Evolutionary conservation across 2,329 filamentous ascomycete species (phyloP).

Genomic region (Exutisphaerella laricina): DNA sequence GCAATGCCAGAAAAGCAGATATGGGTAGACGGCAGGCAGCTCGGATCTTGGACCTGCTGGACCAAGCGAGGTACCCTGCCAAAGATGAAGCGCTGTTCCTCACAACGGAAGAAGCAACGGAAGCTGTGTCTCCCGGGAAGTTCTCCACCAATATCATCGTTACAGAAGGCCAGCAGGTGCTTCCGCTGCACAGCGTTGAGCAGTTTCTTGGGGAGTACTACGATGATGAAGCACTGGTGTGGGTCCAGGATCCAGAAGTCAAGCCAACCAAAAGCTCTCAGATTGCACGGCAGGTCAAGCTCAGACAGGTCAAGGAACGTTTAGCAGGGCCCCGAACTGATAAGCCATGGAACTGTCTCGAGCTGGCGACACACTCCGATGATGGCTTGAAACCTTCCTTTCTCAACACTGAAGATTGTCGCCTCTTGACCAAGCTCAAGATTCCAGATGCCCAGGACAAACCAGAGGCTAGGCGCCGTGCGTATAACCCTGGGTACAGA

Average conservation of each 20-base stretch:
- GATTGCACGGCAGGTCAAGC: conserved; percentile 17
- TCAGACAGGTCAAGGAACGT: conserved; percentile 27
- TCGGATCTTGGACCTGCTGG: conserved; percentile 25
- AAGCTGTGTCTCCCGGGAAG: conserved; percentile 16
- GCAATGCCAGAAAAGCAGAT: conserved; percentile 5
- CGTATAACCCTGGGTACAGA: conserved; percentile 29
- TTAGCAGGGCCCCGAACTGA: conserved; percentile 12
- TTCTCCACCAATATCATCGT: conserved; percentile 28
- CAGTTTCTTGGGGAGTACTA: conserved; percentile 30
- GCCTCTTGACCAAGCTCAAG: conserved; percentile 32
- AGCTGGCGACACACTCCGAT: conserved; percentile 30
- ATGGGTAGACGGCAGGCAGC: conserved; percentile 22
- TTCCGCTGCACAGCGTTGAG: conserved; percentile 23
- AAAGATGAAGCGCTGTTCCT: conserved; percentile 24
- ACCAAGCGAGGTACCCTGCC: conserved; percentile 19
- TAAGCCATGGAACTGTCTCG: conserved; percentile 31
- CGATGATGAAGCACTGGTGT: conserved; percentile 26
- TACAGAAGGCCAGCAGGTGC: conserved; percentile 24
- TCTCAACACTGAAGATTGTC: conserved; percentile 30
- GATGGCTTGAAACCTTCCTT: conserved; percentile 31
- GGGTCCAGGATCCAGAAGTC: conserved; percentile 28
- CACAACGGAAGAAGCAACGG: conserved; percentile 21
- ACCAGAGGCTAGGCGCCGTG: conserved; percentile 23
- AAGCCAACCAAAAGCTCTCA: conserved; percentile 7
- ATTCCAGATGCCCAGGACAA: conserved; percentile 21